Evolutionary conservation across 2,329 filamentous ascomycete genomes (phyloP).

Genomic region (Salinomyces thailandicus): DNA sequence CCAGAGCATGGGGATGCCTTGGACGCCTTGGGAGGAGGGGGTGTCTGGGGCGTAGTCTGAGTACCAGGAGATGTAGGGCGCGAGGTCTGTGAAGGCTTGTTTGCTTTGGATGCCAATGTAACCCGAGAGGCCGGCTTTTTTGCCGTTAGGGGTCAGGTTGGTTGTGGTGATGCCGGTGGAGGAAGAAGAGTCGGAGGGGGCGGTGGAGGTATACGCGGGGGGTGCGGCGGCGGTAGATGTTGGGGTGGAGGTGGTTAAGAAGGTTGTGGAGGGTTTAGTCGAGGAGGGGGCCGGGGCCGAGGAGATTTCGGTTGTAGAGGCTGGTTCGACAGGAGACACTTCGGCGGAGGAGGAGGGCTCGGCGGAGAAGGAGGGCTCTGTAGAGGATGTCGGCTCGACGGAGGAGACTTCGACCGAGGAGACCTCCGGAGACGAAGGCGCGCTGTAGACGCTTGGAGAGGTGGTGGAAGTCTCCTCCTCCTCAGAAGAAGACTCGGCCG

Average conservation of each 20-base stretch:
- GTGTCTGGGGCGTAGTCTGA: slow-evolving; percentile 21
- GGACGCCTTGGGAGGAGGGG: slow-evolving; percentile 10
- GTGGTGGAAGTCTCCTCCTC: no score
- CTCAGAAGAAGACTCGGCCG: not conserved
- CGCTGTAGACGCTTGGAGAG: no score
- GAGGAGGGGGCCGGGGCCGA: slow-evolving; percentile 1
- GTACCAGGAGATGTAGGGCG: slow-evolving; percentile 21
- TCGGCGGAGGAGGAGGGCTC: not conserved
- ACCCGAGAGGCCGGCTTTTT: slow-evolving; percentile 21
- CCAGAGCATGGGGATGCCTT: slow-evolving; percentile 21
- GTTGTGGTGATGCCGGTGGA: slow-evolving; percentile 6
- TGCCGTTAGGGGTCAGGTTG: slow-evolving; percentile 12
- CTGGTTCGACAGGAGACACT: not conserved
- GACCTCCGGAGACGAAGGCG: no score
- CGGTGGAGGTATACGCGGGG: slow-evolving; percentile 1
- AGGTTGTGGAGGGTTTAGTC: not conserved
- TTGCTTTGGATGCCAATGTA: slow-evolving; percentile 15
- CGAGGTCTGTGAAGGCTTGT: slow-evolving; percentile 11
- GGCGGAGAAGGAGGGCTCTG: not conserved
- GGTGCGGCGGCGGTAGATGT: slow-evolving; percentile 1
- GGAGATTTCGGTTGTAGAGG: not conserved
- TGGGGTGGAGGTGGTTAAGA: not conserved
- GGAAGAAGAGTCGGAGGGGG: slow-evolving; percentile 4
- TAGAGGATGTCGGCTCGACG: not conserved
- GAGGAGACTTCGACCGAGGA: not conserved